A percentile compares a stretch with the other conserved stretches of the same genome.
phyloP scores from a whole-genome alignment of 257 asterid genomes.

The Solanum gandarillasii region DNA sequence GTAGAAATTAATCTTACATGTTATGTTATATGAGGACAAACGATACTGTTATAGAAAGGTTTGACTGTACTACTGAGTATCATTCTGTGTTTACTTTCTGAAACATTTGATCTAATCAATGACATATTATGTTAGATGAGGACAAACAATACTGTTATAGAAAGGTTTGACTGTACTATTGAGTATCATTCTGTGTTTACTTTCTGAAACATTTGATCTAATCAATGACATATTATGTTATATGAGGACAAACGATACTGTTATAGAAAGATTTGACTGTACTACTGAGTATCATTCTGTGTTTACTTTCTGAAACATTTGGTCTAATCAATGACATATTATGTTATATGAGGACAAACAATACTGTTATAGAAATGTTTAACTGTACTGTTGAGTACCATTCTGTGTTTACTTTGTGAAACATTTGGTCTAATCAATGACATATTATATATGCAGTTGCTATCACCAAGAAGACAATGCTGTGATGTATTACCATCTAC shows the following conservation, averaged over 20 bases:
- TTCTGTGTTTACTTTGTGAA: not conserved
- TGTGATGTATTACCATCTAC: not conserved
- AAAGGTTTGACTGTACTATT: not conserved
- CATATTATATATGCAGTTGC: not conserved
- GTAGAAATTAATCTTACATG: not conserved
- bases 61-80: not conserved
- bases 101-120: not conserved
- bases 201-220: not conserved
- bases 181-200: not conserved
- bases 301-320: not conserved
- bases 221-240: not conserved
- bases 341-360: not conserved
- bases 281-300: rapidly evolving
- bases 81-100: not conserved
- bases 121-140: not conserved
- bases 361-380: not conserved
- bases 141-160: not conserved
- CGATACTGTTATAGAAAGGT: not conserved
- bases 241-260: not conserved
- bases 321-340: not conserved
- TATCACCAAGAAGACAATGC: not conserved
- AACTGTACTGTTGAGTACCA: not conserved
- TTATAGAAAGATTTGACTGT: not conserved
- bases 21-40: not conserved
- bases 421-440: not conserved